Conservation (phyloP, 257 asterid genomes). For the Paraleonurus japonicus region DNA sequence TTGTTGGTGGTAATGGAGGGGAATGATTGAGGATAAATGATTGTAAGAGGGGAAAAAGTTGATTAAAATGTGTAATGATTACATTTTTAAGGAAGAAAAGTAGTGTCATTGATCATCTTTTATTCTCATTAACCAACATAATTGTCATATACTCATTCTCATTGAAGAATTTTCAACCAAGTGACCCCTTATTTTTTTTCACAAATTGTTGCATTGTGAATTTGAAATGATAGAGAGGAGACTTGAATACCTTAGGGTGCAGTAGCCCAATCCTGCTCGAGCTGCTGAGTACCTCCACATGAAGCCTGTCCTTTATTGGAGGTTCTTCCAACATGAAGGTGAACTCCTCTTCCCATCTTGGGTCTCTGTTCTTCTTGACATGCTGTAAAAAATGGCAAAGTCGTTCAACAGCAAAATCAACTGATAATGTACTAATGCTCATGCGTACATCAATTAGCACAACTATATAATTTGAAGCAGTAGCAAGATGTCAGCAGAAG, state of each 20-base stretch:
- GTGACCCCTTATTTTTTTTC: no score
- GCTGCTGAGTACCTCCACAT: constrained; percentile 76
- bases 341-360: constrained; percentile 95
- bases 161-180: no score
- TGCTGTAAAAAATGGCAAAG: constrained; percentile 52
- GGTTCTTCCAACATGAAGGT: constrained; percentile 77
- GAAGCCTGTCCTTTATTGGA: constrained; percentile 75
- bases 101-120: no score
- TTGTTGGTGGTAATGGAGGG: no score
- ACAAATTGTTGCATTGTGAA: not conserved
- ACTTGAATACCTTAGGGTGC: constrained; percentile 80
- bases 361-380: constrained; percentile 91
- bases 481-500: not conserved
- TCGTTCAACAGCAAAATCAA: constrained; percentile 11
- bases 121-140: no score
- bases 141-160: no score
- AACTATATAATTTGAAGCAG: not conserved
- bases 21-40: no score
- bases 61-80: no score
- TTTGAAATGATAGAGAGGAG: constrained; percentile 11
- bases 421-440: not conserved
- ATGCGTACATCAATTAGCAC: not conserved
- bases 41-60: no score
- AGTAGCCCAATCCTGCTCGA: constrained; percentile 82
- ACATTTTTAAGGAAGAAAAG: no score